phyloP scores from a whole-genome alignment of 306 rosid species.

The Lotus japonicus region DNA sequence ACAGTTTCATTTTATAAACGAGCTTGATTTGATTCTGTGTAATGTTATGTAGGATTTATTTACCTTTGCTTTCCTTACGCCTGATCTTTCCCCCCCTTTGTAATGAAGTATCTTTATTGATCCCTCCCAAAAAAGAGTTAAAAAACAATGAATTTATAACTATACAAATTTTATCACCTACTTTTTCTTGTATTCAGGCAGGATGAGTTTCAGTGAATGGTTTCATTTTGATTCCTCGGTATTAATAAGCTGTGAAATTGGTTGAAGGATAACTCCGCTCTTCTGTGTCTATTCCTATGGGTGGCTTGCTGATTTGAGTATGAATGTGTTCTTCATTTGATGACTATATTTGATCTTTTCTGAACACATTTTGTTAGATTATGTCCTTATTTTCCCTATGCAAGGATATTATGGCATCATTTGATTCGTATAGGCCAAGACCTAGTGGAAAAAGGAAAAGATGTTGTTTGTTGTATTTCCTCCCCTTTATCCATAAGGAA shows the following conservation, averaged over 20 bases:
- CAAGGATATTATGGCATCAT: not conserved
- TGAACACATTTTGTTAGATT: not conserved
- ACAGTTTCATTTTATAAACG: not conserved
- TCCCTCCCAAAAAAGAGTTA: no score
- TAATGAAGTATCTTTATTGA: not conserved
- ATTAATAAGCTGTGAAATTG: no score
- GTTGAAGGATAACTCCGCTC: no score
- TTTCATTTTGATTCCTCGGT: no score
- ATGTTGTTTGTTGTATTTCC: not conserved
- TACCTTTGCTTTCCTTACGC: not conserved
- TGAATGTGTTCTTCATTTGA: not conserved
- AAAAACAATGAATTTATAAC: not conserved
- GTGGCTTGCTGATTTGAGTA: not conserved
- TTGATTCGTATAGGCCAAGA: no score
- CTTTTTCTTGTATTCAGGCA: no score
- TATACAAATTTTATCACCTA: not conserved
- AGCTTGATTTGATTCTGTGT: not conserved
- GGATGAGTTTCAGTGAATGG: no score
- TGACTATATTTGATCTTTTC: not conserved
- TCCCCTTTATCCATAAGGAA: not conserved
- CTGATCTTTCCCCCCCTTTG: not conserved
- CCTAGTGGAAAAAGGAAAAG: not conserved
- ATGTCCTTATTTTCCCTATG: not conserved
- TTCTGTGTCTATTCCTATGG: not conserved
- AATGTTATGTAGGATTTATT: not conserved